Conservation (phyloP, 257 asterid species). For the Fraxinus americana region DNA sequence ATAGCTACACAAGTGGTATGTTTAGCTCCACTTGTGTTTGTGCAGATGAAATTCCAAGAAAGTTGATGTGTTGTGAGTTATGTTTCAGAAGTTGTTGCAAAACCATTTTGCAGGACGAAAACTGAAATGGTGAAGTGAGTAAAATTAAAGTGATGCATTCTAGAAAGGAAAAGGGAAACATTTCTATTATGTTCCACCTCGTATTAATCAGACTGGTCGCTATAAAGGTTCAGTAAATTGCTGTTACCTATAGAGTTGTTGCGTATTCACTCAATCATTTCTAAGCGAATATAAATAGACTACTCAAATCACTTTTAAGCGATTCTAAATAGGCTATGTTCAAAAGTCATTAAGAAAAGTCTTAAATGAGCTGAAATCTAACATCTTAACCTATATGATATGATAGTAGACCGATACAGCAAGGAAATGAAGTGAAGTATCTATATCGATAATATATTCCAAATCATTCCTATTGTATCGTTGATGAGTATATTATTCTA, state of each 20-base stretch:
- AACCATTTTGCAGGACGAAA: neutral
- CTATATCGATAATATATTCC: neutral
- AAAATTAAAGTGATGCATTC: neutral
- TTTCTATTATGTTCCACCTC: neutral
- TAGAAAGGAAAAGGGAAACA: neutral
- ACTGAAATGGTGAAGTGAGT: neutral
- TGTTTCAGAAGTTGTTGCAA: neutral
- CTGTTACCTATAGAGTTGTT: neutral
- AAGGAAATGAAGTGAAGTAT: neutral
- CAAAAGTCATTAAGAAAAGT: neutral
- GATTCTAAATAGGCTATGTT: neutral
- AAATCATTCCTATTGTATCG: neutral
- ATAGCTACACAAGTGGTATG: conserved; percentile 63
- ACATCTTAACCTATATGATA: neutral
- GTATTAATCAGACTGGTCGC: neutral
- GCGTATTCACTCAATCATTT: neutral
- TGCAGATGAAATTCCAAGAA: neutral
- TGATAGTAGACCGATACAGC: neutral
- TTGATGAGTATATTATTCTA: neutral
- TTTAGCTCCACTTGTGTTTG: conserved; percentile 3
- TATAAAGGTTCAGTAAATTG: neutral
- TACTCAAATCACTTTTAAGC: neutral
- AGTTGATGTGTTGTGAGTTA: neutral
- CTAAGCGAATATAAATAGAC: neutral
- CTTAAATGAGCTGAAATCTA: neutral